Base-by-base conservation (phyloP, 2,329 filamentous ascomycete genomes). In the Diaporthe ilicicola region DNA sequence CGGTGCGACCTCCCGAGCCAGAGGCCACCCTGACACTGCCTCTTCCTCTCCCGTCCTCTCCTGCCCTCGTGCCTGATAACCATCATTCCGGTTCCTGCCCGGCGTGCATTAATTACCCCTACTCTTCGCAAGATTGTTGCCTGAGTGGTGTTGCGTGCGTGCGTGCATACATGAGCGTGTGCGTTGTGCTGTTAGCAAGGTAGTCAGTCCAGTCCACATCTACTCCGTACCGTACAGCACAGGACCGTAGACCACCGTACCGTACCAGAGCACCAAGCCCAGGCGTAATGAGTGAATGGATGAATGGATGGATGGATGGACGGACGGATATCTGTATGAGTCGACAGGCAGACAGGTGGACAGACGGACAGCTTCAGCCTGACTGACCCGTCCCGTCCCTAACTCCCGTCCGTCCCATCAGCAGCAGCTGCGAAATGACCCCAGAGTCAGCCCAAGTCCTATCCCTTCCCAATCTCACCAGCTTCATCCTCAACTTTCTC, bases 301-400 rank as follows among this genome's bases (percentile, higher is more conserved):
- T 62, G 56, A 62, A 24, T 15, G 15, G 56, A 32, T 1, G 24
- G 29, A n/a, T 27, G 56, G n/a, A 13, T 19, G 56, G 59, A 34
- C 59, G 34, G 44, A 29, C n/a, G 8, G 39, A 32, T 1, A 17
- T n/a, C 6, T 19, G 39, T 15, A n/a, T 12, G 39, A 15, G 34
- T 62, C 24, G 46, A 27, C 12, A 27, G 59, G 24, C 59, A 48
- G 44, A 42, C 29, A 62, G 42, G 42, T 46, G 56, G 39, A 61
- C 59, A 48, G 59, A 62, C 59, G 59, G 59, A 17, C 59, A 48
- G 59, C 59, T 22, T 48, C 59, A 62, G 59, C 59, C 59, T 62
- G 59, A 15, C 59, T 62, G 59, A 15, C 37, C 37, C 37, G 37
- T 39, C 37, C 37, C 37, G 32, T 34, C 32, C 32, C 32, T 34